A percentile compares a stretch with the other conserved stretches of the same genome.
Evolutionary conservation across 140 eudicot genomes (phyloP).

Genomic region (Senecio squalidus): DNA sequence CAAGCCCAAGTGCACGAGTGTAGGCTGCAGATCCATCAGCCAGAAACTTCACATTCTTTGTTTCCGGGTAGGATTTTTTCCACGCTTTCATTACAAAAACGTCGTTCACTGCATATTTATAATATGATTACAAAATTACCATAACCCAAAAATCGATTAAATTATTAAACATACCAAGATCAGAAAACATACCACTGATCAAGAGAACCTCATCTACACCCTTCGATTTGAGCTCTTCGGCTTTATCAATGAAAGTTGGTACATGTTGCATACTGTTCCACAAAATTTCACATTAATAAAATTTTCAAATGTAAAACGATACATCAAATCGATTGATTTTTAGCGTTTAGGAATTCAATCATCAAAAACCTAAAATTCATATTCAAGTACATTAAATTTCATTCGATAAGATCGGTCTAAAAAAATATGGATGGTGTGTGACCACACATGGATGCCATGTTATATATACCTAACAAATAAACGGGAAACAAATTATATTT

Average conservation of each 20-base stretch:
- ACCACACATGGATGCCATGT: too few species aligned
- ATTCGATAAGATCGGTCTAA: too few species aligned
- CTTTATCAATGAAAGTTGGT: slow-evolving; percentile 19
- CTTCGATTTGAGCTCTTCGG: slow-evolving; percentile 25
- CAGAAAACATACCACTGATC: slow-evolving; percentile 20
- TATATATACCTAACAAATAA: too few species aligned
- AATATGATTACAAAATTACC: not conserved
- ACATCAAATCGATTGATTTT: too few species aligned
- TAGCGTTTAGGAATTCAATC: too few species aligned
- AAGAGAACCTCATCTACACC: slow-evolving; percentile 20
- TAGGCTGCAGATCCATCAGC: slow-evolving; percentile 73
- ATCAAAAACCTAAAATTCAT: too few species aligned
- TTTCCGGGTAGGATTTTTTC: slow-evolving; percentile 60
- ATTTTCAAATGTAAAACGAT: not conserved
- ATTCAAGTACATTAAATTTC: too few species aligned
- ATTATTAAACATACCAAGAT: not conserved
- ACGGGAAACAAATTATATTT: too few species aligned
- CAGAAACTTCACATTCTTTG: slow-evolving; percentile 57
- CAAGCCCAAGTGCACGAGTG: slow-evolving; percentile 60
- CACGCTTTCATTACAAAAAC: slow-evolving; percentile 81
- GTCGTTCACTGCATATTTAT: slow-evolving; percentile 51
- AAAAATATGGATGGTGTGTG: too few species aligned
- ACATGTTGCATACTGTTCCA: slow-evolving; percentile 21
- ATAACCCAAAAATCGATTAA: not conserved
- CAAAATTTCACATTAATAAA: not conserved